Conservation (phyloP, 371 early-diverging fungal genomes). For the Blastocladiella emersonii region DNA sequence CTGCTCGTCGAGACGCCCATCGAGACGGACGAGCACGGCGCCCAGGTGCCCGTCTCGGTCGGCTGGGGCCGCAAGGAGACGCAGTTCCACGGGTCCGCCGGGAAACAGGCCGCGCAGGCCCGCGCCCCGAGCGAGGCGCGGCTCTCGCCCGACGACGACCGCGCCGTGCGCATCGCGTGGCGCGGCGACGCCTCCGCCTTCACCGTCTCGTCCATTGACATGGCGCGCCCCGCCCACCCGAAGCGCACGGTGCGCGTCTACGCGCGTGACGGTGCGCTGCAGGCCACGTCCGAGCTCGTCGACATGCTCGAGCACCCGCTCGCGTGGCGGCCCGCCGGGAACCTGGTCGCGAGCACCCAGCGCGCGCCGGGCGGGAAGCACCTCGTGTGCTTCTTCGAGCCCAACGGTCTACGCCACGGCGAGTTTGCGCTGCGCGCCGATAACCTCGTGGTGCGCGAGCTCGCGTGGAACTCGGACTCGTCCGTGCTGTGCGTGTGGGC, state of each 20-base stretch:
- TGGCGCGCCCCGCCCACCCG: conserved; percentile 14
- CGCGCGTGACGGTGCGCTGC: conserved; percentile 69
- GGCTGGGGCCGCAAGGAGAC: conserved; percentile 97
- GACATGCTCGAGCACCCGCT: conserved; percentile 66
- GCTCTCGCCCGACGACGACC: conserved; percentile 61
- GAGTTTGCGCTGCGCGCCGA: conserved; percentile 55
- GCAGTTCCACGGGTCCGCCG: conserved; percentile 88
- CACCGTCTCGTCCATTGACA: conserved; percentile 50
- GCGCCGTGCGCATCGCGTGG: conserved; percentile 66
- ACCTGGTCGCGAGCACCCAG: conserved; percentile 72
- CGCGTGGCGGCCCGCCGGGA: conserved; percentile 79
- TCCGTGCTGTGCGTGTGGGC: conserved; percentile 65
- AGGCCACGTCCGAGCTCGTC: conserved; percentile 66
- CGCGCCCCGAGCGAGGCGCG: conserved; percentile 25
- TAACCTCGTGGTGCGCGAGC: conserved; percentile 22
- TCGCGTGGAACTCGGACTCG: conserved; percentile 82
- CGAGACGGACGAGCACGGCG: conserved; percentile 47
- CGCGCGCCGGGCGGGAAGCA: conserved; percentile 56
- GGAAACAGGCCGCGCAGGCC: conserved; percentile 59
- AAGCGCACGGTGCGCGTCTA: conserved; percentile 59
- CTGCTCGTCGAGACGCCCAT: conserved; percentile 64
- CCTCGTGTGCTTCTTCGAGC: conserved; percentile 83
- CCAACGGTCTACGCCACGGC: conserved; percentile 87
- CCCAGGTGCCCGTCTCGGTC: conserved; percentile 61
- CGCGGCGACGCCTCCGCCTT: conserved; percentile 80